phyloP scores from a whole-genome alignment of 352 stramenopile species.

The Bremia lactucae region DNA sequence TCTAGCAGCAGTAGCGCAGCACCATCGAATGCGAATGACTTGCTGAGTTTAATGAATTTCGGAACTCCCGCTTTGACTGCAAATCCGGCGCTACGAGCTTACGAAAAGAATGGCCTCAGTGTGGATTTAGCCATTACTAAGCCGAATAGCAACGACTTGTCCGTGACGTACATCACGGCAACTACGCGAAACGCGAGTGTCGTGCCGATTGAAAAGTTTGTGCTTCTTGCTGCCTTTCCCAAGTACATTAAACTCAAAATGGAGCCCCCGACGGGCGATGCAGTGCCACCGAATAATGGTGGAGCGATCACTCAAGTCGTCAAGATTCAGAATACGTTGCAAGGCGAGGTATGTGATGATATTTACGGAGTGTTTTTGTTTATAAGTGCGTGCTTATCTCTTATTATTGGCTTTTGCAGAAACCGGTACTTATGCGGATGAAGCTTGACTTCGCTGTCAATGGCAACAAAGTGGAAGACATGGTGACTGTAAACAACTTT shows the following conservation, averaged over 20 bases:
- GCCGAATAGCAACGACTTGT: slow-evolving; percentile 86
- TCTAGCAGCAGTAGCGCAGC: slow-evolving; percentile 10
- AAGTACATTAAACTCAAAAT: slow-evolving; percentile 98
- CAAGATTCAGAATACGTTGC: slow-evolving; percentile 92
- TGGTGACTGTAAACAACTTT: slow-evolving; percentile 72
- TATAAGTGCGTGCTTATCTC: too few species aligned
- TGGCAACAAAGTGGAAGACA: slow-evolving; percentile 77
- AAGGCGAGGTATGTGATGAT: slow-evolving; percentile 70
- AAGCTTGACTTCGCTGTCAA: slow-evolving; percentile 80
- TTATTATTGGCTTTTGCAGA: slow-evolving; percentile 26
- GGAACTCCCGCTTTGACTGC: slow-evolving; percentile 22
- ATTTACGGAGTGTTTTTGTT: slow-evolving; percentile 7
- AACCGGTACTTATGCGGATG: slow-evolving; percentile 81
- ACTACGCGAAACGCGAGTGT: slow-evolving; percentile 89
- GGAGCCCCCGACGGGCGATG: slow-evolving; percentile 90
- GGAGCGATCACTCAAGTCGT: slow-evolving; percentile 90
- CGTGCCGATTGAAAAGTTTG: slow-evolving; percentile 85
- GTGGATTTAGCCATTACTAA: slow-evolving; percentile 89
- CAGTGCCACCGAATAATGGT: slow-evolving; percentile 73
- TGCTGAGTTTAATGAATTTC: slow-evolving; percentile 74
- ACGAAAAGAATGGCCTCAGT: slow-evolving; percentile 92
- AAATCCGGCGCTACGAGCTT: slow-evolving; percentile 79
- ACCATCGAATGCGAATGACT: slow-evolving; percentile 24
- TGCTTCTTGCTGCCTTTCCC: slow-evolving; percentile 92
- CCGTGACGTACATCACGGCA: slow-evolving; percentile 87